Conservation (phyloP, 257 asterid genomes). For the Jacaranda copaia region DNA sequence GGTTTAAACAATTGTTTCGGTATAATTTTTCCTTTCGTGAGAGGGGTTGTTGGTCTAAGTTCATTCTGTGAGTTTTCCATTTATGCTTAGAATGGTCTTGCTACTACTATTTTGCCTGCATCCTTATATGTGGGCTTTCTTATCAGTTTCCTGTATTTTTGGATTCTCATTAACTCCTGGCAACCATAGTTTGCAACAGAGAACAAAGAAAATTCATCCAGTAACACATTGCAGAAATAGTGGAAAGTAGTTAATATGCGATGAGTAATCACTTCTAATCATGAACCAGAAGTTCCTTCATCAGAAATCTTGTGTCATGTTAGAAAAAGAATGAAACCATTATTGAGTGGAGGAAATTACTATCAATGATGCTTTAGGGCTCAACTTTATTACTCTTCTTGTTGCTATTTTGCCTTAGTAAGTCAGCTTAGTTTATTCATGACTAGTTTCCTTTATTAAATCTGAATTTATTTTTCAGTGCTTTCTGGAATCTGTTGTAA, state of each 20-base stretch:
- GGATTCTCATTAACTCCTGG: constrained; percentile 13
- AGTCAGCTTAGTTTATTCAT: constrained; percentile 6
- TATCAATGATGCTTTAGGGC: neutral
- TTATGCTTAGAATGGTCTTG: neutral
- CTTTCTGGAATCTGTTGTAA: constrained; percentile 4
- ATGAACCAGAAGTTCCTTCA: constrained; percentile 19
- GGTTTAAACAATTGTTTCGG: neutral
- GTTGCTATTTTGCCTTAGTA: neutral
- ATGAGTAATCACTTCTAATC: neutral
- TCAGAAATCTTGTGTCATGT: neutral
- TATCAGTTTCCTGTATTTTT: neutral
- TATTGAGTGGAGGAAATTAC: neutral
- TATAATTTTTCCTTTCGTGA: constrained; percentile 5
- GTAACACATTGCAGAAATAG: neutral
- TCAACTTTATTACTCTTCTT: neutral
- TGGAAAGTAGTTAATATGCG: neutral
- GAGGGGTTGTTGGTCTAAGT: neutral
- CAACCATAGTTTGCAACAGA: constrained; percentile 18
- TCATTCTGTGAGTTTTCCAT: neutral
- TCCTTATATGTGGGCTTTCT: neutral
- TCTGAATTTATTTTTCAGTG: neutral
- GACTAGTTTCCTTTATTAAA: neutral
- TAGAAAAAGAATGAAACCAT: neutral
- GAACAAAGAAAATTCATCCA: neutral
- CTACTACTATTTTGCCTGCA: constrained; percentile 5